Base-by-base conservation (phyloP, 176 grass and related monocot genomes). In the Otatea glauca region DNA sequence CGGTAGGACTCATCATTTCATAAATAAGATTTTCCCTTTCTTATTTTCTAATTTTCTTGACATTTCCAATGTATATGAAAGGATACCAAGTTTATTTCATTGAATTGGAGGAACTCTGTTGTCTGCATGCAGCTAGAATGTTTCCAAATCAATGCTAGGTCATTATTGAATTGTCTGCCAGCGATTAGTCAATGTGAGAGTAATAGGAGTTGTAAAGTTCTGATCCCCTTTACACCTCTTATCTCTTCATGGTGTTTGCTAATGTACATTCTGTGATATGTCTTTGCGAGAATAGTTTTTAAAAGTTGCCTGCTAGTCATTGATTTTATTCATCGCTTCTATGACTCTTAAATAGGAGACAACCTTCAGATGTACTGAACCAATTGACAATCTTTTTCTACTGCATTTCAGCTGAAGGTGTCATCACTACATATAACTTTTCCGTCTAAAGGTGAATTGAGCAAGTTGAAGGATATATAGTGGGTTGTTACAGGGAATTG, bases 361-460 rank as follows among this genome's bases (percentile, higher is more conserved):
- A 72, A 15, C 35, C 23, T 71, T 71, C 5, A 1, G 55, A 65
- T 86, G n/a, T 71, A 76, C 39, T 75, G 45, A 71, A 49, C 29
- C 4, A 78, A 66, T 47, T 74, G 51, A 82, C 34, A 72, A 25
- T 73, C 3, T 78, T 77, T 83, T 66, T 82, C 72, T 83, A 47
- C 21, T 83, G 79, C 51, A 83, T 88, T 79, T 88, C 87, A 98
- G 96, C 82, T 98, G 75, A 82, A 87, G 4, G 85, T 92, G 51
- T 98, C 96, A 83, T 98, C 93, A 42, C 84, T 98, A 39, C 96
- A 98, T 84, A 81, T 98, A 61, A 98, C 92, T 80, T 98, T 98
- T 93, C 96, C 96, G n/a, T 92, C 89, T 45, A 87, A 98, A 93
- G 87, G 68, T 77, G 96, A 98, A 87, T 98, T 90, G 85, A 49